These are phyloP conservation scores for Lecanoromycetidae sp. DNA, from an alignment of 2,329 filamentous ascomycete species.

Conservation along the genomic window DNA sequence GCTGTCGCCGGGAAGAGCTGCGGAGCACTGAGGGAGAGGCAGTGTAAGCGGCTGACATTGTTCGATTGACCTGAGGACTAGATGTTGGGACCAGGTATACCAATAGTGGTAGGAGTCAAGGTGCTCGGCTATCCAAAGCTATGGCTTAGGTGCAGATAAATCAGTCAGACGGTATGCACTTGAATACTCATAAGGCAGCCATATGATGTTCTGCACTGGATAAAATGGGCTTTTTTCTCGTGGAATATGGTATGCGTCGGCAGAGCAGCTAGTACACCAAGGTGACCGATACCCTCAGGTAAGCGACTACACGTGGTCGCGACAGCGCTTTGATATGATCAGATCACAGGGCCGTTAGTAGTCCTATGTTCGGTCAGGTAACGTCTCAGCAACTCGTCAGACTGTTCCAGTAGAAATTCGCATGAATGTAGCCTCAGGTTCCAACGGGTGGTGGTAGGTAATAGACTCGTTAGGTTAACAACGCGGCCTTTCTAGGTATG, in stretches of 20 bases:
- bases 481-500: neutral
- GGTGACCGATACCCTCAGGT: neutral
- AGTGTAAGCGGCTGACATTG: constrained; percentile 34
- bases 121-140: neutral
- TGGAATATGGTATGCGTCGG: neutral
- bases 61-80: neutral
- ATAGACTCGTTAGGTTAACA: neutral
- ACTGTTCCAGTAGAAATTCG: neutral
- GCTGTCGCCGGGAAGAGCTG: constrained; percentile 37
- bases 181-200: too few relatives aligned
- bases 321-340: constrained; percentile 6
- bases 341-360: neutral
- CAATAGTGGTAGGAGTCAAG: neutral
- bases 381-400: neutral
- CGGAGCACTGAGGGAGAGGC: constrained; percentile 37
- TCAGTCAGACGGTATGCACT: too few relatives aligned
- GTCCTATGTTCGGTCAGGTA: too few relatives aligned
- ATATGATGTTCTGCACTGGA: too few relatives aligned
- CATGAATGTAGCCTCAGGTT: too few relatives aligned
- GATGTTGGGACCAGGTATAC: neutral
- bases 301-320: constrained; percentile 3
- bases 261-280: neutral
- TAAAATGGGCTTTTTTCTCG: too few relatives aligned
- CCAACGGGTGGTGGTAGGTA: neutral
- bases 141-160: neutral